Base-by-base conservation (phyloP, 2,329 filamentous ascomycete species). In the Penicillium polonicum region DNA sequence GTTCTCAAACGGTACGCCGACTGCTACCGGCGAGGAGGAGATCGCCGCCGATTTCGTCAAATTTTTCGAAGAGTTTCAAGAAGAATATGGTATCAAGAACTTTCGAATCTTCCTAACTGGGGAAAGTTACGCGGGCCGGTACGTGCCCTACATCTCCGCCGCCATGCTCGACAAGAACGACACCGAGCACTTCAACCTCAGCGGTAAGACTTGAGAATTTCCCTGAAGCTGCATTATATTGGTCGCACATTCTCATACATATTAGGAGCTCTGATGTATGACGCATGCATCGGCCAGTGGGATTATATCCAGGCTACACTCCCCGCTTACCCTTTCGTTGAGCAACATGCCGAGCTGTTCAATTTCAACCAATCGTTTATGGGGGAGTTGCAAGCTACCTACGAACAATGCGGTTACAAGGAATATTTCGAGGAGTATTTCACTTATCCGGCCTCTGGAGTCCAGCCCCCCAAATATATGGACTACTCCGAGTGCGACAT, bases 41-140 rank as follows among this genome's bases (percentile, higher is more conserved):
- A 81, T 87, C 1, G 88, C 88, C 0, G 74, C 77, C 27, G 84
- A 93, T 63, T 91, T 93, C 71, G 76, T 89, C 23, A 87, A 88
- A 45, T 94, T 92, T 75, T 92, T 88, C 81, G 86, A 88, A 76
- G 90, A 90, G 75, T 92, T 91, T 64, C 76, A 91, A 58, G 78
- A 89, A 43, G 85, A 84, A 0, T 92, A 92, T 65, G 80, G 76
- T 17, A 80, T 91, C 65, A 82, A 89, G 38, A 83, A 83, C 27
- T 85, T 83, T 67, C 89, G 89, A 64, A 83, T 91, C 27, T 94
- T 88, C 72, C 83, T 94, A 52, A 82, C 88, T 0, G 90, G 89
- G 5, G 89, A 90, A 71, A 87, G 83, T 0, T 91, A 89, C 66
- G 88, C 84, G 1, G 88, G 89, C 15, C 76, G 79, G 61, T 88